Evolutionary conservation across 2,329 filamentous ascomycete genomes (phyloP), one percentile per base, ranked within the genome.

Genomic region (Cladorrhinum sp.): DNA sequence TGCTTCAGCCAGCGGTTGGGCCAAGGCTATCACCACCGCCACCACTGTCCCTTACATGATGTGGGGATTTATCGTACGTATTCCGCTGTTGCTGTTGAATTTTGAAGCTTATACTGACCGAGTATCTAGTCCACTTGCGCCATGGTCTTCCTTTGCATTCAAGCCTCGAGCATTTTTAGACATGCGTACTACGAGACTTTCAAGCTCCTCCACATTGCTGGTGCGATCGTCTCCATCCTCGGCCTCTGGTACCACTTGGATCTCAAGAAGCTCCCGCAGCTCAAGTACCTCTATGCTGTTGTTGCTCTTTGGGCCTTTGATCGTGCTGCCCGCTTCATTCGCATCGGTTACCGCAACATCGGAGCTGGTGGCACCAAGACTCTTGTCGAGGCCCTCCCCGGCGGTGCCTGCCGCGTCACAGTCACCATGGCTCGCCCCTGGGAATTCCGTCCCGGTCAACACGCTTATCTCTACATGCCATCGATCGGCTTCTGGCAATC

Each of bases 171-270:
- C 52, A 81, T 88, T 56, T 75, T 92, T 26, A 83, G 90, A 60
- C 90, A 93, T 71, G 89, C 90, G 16, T 92, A 89, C 71, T 93
- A 93, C 73, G 90, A 93, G 74, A 84, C 81, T 1, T 93, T 93
- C 80, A 85, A 92, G 73, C 77, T 89, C 60, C 71, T 89, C 33
- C 90, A 94, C 74, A 90, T 92, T 61, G 69, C 79, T 3, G 80
- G 86, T 23, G 89, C 86, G 33, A 79, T 83, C 18, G 71, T 85
- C 16, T 77, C 84, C 7, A 75, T 91, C 59, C 80, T 83, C 46
- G 87, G 83, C 10, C 74, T 92, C 5, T 92, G 86, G 82, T 85
- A 89, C 67, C 90, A 88, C 67, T 74, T 88, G 23, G 67, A 86
- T 63, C 73, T 89, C 50, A 77, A 81, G 63, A 68, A 77, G 4